These are phyloP conservation scores for Anacardium occidentale DNA, from an alignment of 345 rosid genomes.

Conservation along the genomic window DNA sequence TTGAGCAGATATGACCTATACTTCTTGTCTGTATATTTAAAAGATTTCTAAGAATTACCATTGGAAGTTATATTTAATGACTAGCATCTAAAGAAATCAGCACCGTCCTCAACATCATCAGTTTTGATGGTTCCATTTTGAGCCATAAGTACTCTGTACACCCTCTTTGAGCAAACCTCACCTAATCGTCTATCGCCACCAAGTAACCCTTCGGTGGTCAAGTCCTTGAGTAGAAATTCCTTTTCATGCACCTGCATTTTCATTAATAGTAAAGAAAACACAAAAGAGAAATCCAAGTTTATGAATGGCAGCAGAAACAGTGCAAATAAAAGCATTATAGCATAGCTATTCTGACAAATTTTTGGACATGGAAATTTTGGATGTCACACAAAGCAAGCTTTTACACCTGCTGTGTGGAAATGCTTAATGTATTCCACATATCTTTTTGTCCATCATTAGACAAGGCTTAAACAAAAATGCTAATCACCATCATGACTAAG, in stretches of 20 bases:
- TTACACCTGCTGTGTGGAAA: neutral
- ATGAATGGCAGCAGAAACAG: neutral
- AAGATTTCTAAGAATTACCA: constrained; percentile 3
- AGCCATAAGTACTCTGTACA: constrained; percentile 85
- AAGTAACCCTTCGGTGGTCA: constrained; percentile 64
- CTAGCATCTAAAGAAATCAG: constrained; percentile 57
- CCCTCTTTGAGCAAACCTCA: constrained; percentile 80
- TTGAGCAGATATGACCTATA: neutral
- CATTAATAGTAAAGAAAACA: neutral
- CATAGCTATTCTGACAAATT: neutral
- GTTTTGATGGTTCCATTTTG: constrained; percentile 63
- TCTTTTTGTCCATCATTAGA: neutral
- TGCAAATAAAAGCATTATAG: neutral
- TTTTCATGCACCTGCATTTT: constrained; percentile 74
- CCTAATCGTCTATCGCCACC: constrained; percentile 77
- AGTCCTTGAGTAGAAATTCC: constrained; percentile 77
- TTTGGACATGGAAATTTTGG: neutral
- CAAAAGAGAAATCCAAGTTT: neutral
- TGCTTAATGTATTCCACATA: neutral
- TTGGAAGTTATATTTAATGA: constrained; percentile 7
- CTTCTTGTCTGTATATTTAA: neutral
- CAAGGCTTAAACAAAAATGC: neutral
- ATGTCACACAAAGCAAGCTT: neutral
- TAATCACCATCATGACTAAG: neutral
- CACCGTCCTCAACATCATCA: constrained; percentile 87